A percentile compares a stretch with the other conserved stretches of the same genome.
phyloP scores from a whole-genome alignment of 257 asterid species.

The Nicotiana obtusifolia region DNA sequence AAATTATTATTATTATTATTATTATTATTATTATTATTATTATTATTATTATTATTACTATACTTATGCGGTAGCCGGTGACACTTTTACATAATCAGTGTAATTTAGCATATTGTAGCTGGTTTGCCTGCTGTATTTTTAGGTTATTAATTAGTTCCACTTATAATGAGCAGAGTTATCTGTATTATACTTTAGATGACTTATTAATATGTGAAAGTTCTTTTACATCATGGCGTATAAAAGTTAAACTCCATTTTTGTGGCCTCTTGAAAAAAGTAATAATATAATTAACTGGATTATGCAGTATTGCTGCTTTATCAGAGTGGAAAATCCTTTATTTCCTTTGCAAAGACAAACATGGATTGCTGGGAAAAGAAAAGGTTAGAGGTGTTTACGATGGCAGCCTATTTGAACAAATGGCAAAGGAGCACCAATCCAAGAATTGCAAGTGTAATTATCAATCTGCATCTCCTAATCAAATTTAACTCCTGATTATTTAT shows the following conservation, averaged over 20 bases:
- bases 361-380: constrained; percentile 51
- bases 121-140: no score
- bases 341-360: constrained; percentile 68
- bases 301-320: constrained; percentile 55
- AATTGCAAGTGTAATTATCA: constrained; percentile 26
- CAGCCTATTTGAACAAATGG: constrained; percentile 70
- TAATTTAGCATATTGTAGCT: no score
- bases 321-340: constrained; percentile 71
- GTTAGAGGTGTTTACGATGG: constrained; percentile 68
- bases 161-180: no score
- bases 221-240: neutral
- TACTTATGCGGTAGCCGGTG: no score
- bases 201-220: no score
- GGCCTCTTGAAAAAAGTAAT: neutral
- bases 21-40: no score
- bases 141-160: no score
- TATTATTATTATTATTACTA: no score
- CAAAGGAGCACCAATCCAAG: constrained; percentile 46
- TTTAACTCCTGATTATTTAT: neutral
- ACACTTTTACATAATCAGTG: no score
- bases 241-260: neutral
- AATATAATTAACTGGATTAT: neutral
- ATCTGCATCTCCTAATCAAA: neutral
- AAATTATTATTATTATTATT: neutral
- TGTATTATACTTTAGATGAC: no score